Base-by-base conservation (phyloP, 208 protist genomes). In the Leishmania guyanensis region DNA sequence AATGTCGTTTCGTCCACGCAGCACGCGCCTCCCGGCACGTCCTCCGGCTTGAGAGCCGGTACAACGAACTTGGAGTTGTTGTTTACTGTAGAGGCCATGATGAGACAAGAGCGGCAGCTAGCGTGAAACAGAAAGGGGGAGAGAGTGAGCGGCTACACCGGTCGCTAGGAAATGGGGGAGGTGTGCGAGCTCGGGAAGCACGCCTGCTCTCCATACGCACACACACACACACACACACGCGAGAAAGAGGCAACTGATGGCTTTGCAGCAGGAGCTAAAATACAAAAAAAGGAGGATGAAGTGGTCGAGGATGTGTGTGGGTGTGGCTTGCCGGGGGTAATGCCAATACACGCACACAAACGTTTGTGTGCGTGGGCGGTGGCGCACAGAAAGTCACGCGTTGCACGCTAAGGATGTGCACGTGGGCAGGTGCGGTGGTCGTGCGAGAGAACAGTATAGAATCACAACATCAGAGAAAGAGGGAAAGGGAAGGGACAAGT, bases 1-100 rank as follows among this genome's bases (percentile, higher is more conserved):
- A 99, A 99, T 20, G 95, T 98, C 2, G 93, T 98, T 75, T 99
- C 97, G 36, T 98, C 98, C 14, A 96, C 93, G 78, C 95, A 98
- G 88, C 95, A 98, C 64, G 94, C 93, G 53, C 95, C 95, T 12
- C 87, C 93, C 0, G 95, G 95, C 29, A 98, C 95, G 71, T 97
- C 95, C 16, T 98, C 93, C 88, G 96, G 91, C 22, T 79, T 90
- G 50, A 98, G 86, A 36, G 93, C 86, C 1, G 95, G 36, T 39
- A 39, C 36, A 39, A 39, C 36, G 36, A 39, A 39, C 36, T 39
- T 39, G 36, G 36, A 39, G 36, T 39, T 39, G 36, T 39, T 39
- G 36, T 68, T 82, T 17, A 82, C 76, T 73, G 78, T 29, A 2
- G 68, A 43, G 29, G 82, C 22, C 82, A 86, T 86, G 29, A 26